phyloP scores from a whole-genome alignment of 73 alveolate genomes.

The Tetrahymena borealis region DNA sequence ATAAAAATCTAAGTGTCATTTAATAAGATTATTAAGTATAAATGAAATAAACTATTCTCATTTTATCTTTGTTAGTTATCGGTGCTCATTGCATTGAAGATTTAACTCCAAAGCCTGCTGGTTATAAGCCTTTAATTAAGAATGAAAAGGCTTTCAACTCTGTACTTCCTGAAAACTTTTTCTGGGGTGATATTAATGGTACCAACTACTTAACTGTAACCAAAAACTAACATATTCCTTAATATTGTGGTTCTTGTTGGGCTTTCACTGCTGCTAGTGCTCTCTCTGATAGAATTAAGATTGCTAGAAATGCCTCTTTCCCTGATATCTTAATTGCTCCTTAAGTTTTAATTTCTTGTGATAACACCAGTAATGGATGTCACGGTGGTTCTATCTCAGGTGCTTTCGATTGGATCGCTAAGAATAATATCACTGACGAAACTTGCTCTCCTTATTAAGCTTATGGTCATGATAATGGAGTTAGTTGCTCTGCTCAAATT shows the following conservation, averaged over 20 bases:
- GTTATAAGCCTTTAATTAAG: neutral
- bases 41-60: neutral
- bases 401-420: constrained; percentile 58
- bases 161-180: constrained; percentile 47
- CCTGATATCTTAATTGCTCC: constrained; percentile 76
- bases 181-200: constrained; percentile 81
- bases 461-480: constrained; percentile 40
- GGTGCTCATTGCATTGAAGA: neutral
- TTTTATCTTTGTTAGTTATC: neutral
- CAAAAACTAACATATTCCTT: constrained; percentile 60
- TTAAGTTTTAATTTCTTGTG: constrained; percentile 75
- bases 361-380: constrained; percentile 60
- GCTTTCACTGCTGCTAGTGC: constrained; percentile 79
- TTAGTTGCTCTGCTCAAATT: constrained; percentile 49
- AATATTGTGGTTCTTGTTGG: constrained; percentile 86
- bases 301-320: constrained; percentile 68
- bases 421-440: constrained; percentile 65
- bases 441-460: constrained; percentile 68
- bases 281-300: constrained; percentile 72
- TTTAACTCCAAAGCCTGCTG: neutral
- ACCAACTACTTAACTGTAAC: constrained; percentile 62
- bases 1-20: too few species aligned
- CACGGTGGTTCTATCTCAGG: constrained; percentile 68
- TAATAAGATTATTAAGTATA: neutral
- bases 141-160: neutral